Conservation (phyloP, 2,329 filamentous ascomycete species). For the Aspergillus proliferans region DNA sequence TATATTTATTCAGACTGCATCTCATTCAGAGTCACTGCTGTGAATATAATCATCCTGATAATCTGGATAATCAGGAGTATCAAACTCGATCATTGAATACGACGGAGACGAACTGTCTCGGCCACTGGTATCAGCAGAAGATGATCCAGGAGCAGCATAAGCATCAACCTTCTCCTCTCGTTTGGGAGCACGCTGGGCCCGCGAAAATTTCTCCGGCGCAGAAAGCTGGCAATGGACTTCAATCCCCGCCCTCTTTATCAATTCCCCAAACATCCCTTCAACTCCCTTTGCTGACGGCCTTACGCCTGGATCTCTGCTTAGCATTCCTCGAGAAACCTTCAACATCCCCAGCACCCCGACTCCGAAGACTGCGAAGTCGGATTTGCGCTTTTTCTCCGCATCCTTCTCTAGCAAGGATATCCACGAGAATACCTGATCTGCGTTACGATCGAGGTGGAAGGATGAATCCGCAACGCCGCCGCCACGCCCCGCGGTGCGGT, state of each 20-base stretch:
- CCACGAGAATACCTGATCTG: conserved; percentile 52
- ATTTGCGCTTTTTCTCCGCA: conserved; percentile 37
- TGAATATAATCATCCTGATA: too few species aligned
- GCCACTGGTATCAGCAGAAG: too few species aligned
- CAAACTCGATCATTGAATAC: too few species aligned
- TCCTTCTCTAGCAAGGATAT: conserved; percentile 46
- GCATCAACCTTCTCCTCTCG: too few species aligned
- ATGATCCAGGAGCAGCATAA: too few species aligned
- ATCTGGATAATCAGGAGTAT: too few species aligned
- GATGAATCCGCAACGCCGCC: conserved; percentile 50
- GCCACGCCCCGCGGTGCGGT: conserved; percentile 42
- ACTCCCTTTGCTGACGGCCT: conserved; percentile 29
- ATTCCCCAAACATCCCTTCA: conserved; percentile 5
- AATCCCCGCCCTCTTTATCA: not conserved
- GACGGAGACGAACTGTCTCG: too few species aligned
- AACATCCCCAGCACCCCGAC: conserved; percentile 29
- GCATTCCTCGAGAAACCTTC: conserved; percentile 31
- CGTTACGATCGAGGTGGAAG: conserved; percentile 49
- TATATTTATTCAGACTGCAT: too few species aligned
- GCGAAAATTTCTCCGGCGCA: too few species aligned
- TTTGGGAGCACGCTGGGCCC: too few species aligned
- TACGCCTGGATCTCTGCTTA: conserved; percentile 26
- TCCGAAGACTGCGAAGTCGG: conserved; percentile 26
- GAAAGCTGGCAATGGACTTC: not conserved
- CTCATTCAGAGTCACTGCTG: too few species aligned